These are phyloP conservation scores for Ilex aquifolium DNA, from an alignment of 257 asterid species.

Conservation along the genomic window DNA sequence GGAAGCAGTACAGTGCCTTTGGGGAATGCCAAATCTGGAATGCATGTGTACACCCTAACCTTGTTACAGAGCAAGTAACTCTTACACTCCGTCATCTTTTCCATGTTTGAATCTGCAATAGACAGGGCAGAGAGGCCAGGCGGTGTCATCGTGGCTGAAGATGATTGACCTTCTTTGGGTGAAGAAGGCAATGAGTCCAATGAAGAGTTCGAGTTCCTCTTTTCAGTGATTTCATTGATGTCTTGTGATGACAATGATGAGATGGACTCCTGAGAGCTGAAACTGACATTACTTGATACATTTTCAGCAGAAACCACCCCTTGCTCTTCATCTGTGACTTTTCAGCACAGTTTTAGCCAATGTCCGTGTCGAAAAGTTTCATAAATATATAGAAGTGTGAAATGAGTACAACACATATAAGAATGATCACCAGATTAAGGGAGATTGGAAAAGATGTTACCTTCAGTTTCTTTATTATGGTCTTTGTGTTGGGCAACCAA, in stretches of 20 bases:
- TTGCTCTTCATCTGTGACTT: slow-evolving; percentile 2
- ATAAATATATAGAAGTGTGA: no score
- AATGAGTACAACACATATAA: no score
- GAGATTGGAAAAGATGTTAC: neutral
- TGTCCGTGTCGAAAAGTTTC: neutral
- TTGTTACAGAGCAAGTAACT: slow-evolving; percentile 31
- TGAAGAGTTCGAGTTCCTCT: neutral
- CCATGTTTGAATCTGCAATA: slow-evolving; percentile 7
- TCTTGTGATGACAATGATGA: neutral
- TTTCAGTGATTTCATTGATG: neutral
- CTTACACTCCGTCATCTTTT: slow-evolving; percentile 6
- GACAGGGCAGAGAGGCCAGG: neutral
- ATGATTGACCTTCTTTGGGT: neutral
- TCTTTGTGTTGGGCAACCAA: neutral
- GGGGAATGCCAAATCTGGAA: slow-evolving; percentile 29
- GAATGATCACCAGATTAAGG: neutral
- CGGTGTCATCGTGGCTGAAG: neutral
- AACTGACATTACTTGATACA: neutral
- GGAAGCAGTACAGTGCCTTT: slow-evolving; percentile 37
- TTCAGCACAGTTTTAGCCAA: neutral
- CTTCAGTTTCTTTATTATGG: slow-evolving; percentile 2
- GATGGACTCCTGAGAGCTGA: neutral
- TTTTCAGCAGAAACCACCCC: neutral
- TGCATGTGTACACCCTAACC: slow-evolving; percentile 32
- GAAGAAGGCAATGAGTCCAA: neutral